Percentiles rank a stretch among this genome's conserved stretches.
Evolutionary conservation across 169 alveolate species (phyloP).

Genomic region (Eimeria sp.): DNA sequence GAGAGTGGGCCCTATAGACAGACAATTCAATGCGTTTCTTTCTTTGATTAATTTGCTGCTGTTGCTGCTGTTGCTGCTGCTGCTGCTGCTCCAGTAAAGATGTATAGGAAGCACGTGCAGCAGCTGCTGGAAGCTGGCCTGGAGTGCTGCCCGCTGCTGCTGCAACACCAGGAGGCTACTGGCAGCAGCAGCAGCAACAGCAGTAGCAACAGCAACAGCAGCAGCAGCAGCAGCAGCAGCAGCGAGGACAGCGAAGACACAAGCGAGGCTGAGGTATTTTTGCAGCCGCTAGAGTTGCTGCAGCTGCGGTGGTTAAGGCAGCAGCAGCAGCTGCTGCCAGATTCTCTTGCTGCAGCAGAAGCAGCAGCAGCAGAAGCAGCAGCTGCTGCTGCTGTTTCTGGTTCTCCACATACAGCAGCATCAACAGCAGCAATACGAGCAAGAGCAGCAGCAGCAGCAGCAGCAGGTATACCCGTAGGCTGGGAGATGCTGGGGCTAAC

Average conservation of each 20-base stretch:
- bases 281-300: background rate
- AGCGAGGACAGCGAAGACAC: background rate
- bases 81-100: background rate
- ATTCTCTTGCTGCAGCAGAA: background rate
- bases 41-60: background rate
- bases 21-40: background rate
- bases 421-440: background rate
- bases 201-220: background rate
- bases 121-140: background rate
- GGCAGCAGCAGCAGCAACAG: background rate
- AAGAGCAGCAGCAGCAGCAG: background rate
- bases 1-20: background rate
- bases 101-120: background rate
- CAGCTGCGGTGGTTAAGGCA: constrained; percentile 24
- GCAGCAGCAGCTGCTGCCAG: constrained; percentile 14
- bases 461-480: constrained; percentile 5
- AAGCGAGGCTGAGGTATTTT: background rate
- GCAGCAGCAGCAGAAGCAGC: background rate
- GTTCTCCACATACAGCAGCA: background rate
- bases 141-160: constrained; percentile 11
- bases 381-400: background rate
- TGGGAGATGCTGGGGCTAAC: constrained; percentile 16
- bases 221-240: constrained; percentile 27
- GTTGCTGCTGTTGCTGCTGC: background rate
- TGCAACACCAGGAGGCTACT: background rate